Percentiles rank a stretch among this genome's conserved stretches.
These are phyloP conservation scores for Trichoderma simmonsii DNA, from an alignment of 2,329 filamentous ascomycete species.

Conservation along the genomic window DNA sequence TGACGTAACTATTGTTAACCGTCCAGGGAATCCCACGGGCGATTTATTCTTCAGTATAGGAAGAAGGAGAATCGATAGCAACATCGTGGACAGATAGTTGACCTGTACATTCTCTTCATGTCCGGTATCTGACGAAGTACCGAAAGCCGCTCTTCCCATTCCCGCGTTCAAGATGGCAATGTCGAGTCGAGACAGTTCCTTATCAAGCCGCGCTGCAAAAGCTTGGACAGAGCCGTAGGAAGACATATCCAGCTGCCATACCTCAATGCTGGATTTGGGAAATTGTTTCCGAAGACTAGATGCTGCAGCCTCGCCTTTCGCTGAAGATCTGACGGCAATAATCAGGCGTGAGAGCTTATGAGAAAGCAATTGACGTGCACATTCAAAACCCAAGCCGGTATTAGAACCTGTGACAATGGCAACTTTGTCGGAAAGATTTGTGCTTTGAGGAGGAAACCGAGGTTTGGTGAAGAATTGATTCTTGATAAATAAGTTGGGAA, in stretches of 20 bases:
- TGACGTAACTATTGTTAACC: background rate
- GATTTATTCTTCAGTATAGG: background rate
- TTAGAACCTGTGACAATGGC: background rate
- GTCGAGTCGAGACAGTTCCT: background rate
- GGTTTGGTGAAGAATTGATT: background rate
- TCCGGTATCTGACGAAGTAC: background rate
- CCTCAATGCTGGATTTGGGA: background rate
- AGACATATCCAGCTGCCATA: background rate
- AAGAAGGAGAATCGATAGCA: background rate
- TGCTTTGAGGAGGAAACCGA: background rate
- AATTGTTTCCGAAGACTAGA: background rate
- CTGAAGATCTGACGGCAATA: background rate
- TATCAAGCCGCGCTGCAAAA: background rate
- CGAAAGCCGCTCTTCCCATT: background rate
- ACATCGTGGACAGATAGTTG: background rate
- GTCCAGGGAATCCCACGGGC: background rate
- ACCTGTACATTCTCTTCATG: background rate
- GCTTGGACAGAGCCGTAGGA: background rate
- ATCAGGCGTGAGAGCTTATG: background rate
- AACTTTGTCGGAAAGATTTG: background rate
- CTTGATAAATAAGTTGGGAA: background rate
- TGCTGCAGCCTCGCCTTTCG: background rate
- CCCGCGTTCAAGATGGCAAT: background rate
- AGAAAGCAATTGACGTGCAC: background rate
- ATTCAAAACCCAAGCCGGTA: background rate